These are phyloP conservation scores for Russula olivacea DNA, from an alignment of 768 basidiomycete genomes.

Conservation along the genomic window DNA sequence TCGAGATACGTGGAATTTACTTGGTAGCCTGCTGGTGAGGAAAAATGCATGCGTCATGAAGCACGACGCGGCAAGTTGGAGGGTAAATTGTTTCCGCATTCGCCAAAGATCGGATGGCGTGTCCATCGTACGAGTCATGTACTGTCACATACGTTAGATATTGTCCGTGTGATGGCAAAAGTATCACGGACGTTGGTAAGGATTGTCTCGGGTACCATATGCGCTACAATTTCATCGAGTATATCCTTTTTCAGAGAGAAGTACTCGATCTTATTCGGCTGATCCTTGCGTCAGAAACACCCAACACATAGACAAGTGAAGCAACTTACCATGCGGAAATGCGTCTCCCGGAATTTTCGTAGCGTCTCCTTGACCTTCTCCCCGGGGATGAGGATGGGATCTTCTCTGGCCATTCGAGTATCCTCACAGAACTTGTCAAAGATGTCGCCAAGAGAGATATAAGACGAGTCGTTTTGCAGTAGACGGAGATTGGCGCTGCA, in stretches of 20 bases:
- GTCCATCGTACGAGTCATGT: conserved; percentile 83
- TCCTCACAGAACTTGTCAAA: conserved; percentile 85
- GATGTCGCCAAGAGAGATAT: conserved; percentile 86
- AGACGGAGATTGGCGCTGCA: conserved; percentile 79
- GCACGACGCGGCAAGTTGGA: conserved; percentile 79
- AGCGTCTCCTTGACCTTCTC: conserved; percentile 76
- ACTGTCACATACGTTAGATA: conserved; percentile 43
- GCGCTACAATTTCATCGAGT: conserved; percentile 78
- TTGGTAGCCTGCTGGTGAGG: conserved; percentile 75
- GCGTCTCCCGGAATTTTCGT: conserved; percentile 46
- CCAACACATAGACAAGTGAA: conserved; percentile 3
- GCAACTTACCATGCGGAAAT: conserved; percentile 38
- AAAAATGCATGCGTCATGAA: conserved; percentile 91
- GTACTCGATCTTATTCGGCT: conserved; percentile 63
- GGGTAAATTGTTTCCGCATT: conserved; percentile 94
- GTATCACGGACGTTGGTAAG: conserved; percentile 59
- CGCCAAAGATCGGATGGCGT: conserved; percentile 86
- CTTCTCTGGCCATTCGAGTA: conserved; percentile 72
- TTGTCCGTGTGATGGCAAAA: background rate
- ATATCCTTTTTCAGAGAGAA: conserved; percentile 74
- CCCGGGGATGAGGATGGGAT: conserved; percentile 77
- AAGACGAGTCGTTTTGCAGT: conserved; percentile 87
- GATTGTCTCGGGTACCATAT: conserved; percentile 87
- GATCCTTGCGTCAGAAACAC: background rate
- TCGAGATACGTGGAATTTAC: conserved; percentile 85